Percentiles rank a stretch among this genome's conserved stretches.
Evolutionary conservation across 2,329 filamentous ascomycete species (phyloP).

Genomic region (Dactylellina haptotyla): DNA sequence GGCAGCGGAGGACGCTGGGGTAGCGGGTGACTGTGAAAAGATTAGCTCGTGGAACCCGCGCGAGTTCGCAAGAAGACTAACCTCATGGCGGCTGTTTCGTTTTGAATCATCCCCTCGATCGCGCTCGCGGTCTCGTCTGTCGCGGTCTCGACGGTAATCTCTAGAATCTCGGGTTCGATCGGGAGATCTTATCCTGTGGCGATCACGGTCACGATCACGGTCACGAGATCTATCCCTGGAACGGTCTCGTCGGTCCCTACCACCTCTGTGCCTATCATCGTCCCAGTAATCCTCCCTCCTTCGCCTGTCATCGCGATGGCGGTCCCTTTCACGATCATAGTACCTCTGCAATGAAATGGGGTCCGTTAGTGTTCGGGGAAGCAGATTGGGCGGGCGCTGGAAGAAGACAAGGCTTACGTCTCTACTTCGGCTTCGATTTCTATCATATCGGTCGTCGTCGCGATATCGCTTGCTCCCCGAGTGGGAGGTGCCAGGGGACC

Average conservation of each 20-base stretch:
- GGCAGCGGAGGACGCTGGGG: conserved; percentile 44
- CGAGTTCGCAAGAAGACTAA: conserved; percentile 16
- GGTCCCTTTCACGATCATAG: conserved; percentile 55
- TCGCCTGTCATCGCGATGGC: conserved; percentile 56
- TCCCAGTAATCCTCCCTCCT: conserved; percentile 55
- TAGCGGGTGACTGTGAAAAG: conserved; percentile 53
- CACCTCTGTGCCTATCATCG: conserved; percentile 56
- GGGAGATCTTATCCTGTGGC: conserved; percentile 54
- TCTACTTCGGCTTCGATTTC: conserved; percentile 48
- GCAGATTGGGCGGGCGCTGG: no score
- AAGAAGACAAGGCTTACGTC: conserved; percentile 14
- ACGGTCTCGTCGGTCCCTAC: conserved; percentile 55
- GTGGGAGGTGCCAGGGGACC: conserved; percentile 42
- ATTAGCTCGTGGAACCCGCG: neutral
- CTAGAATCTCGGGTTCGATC: conserved; percentile 53
- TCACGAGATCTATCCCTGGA: conserved; percentile 57
- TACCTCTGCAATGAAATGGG: conserved; percentile 25
- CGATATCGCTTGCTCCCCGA: conserved; percentile 44
- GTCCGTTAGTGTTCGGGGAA: conserved; percentile 1
- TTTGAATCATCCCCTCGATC: conserved; percentile 56
- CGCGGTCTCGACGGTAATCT: conserved; percentile 53
- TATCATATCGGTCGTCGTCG: conserved; percentile 49
- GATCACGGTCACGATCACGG: conserved; percentile 53
- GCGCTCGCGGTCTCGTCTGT: conserved; percentile 56
- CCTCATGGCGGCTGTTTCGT: conserved; percentile 53